Evolutionary conservation across 768 basidiomycete species (phyloP), one percentile per base, ranked within the genome.

Genomic region (Naganishia friedmannii): DNA sequence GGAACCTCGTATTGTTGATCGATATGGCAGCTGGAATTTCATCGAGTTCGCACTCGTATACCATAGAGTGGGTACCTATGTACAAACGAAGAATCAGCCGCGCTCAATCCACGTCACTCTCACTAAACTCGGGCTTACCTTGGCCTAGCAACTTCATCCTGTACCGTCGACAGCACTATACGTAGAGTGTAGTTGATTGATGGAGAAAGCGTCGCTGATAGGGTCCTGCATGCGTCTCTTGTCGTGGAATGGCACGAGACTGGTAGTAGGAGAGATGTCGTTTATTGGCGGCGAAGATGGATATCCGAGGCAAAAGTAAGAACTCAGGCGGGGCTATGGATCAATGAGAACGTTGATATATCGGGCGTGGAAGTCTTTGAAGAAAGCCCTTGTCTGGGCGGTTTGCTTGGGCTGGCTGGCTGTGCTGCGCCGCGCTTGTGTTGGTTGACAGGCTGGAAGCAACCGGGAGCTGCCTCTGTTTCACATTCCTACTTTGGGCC

Each of bases 41-140:
- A 34, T 53, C 28, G 21, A 29, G 48, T 26, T 37, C 65, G 19
- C 48, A 53, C n/a, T 13, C 28, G 29, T 66, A 66, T 8, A 66
- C 65, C 34, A 54, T 31, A 5, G 65, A 66, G n/a, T 66, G 65
- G 48, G 65, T 66, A 9, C 65, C 65, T 66, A n/a, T n/a, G 32
- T 12, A 34, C n/a, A 9, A 12, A 48, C 13, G 7, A 31, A 23
- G 42, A 51, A 42, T 23, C 39, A 23, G 4, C 8, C 34, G 32
- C 31, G 15, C 29, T 29, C 29, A 8, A n/a, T 29, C 29, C 10
- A 9, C 31, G 55, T 8, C 28, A n/a, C 13, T 19, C n/a, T n/a
- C n/a, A n/a, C n/a, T 28, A 32, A 9, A 37, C 37, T 21, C 21
- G 37, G 28, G 19, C 60, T 26, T 26, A 63, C 60, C 60, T 63